A percentile compares a stretch with the other conserved stretches of the same genome.
phyloP scores from a whole-genome alignment of 768 basidiomycete species.

The Lyophyllum semitale region DNA sequence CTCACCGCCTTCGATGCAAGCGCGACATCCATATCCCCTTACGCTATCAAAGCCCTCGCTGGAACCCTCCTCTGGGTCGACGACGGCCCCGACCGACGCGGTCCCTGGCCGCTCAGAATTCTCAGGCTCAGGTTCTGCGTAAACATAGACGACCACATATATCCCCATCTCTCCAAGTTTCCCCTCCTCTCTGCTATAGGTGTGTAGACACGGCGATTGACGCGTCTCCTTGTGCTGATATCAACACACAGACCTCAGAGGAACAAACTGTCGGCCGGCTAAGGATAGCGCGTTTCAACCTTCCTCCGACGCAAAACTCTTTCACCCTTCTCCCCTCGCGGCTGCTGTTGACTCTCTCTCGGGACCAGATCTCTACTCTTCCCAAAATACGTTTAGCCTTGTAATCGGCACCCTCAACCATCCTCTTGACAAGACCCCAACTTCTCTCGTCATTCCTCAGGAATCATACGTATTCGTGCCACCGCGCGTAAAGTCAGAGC shows the following conservation, averaged over 20 bases:
- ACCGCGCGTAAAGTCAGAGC: not conserved
- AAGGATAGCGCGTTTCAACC: slow-evolving; percentile 23
- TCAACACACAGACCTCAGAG: slow-evolving; percentile 44
- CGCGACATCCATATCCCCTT: slow-evolving; percentile 48
- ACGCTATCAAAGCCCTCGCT: slow-evolving; percentile 54
- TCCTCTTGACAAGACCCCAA: not conserved
- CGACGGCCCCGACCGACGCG: slow-evolving; percentile 29
- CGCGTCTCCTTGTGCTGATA: slow-evolving; percentile 8
- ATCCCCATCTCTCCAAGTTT: slow-evolving; percentile 45
- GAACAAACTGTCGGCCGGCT: slow-evolving; percentile 40
- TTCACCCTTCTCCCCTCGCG: slow-evolving; percentile 43
- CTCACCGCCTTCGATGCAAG: slow-evolving; percentile 69
- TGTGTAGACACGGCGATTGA: slow-evolving; percentile 30
- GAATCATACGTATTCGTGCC: slow-evolving; percentile 12
- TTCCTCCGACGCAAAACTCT: slow-evolving; percentile 30
- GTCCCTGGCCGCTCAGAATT: slow-evolving; percentile 62
- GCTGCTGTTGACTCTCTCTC: slow-evolving; percentile 31
- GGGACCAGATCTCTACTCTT: slow-evolving; percentile 15
- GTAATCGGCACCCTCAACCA: slow-evolving; percentile 24
- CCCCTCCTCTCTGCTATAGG: slow-evolving; percentile 65
- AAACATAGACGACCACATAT: slow-evolving; percentile 45
- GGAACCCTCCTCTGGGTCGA: slow-evolving; percentile 44
- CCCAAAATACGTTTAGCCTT: slow-evolving; percentile 21
- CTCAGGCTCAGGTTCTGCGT: slow-evolving; percentile 57
- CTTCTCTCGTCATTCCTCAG: slow-evolving; percentile 10